Evolutionary conservation across 805 yeast species (phyloP).

Genomic region (Debaryomyces hansenii): DNA sequence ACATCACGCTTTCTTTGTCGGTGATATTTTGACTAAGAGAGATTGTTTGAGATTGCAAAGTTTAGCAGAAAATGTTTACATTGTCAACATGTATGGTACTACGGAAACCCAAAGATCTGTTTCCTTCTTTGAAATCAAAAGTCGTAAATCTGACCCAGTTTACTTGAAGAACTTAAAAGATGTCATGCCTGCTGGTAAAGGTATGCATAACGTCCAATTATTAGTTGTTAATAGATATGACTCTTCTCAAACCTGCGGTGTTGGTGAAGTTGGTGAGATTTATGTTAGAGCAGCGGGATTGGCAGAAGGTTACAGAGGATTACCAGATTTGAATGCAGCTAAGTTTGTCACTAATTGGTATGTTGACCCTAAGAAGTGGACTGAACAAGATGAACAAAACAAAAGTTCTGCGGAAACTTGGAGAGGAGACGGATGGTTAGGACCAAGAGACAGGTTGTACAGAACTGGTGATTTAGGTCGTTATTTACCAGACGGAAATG

Average conservation of each 20-base stretch:
- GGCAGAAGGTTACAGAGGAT: conserved; percentile 92
- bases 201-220: conserved; percentile 94
- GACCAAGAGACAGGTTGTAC: conserved; percentile 94
- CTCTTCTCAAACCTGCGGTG: conserved; percentile 89
- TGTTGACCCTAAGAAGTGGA: conserved; percentile 66
- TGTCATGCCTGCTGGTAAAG: conserved; percentile 97
- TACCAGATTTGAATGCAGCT: conserved; percentile 83
- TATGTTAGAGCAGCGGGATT: conserved; percentile 98
- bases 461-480: conserved; percentile 98
- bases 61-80: conserved; percentile 82
- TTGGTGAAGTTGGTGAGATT: conserved; percentile 98
- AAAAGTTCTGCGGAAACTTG: conserved; percentile 53
- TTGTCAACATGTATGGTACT: conserved; percentile 98
- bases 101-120: conserved; percentile 99
- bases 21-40: conserved; percentile 95
- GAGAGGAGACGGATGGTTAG: conserved; percentile 78
- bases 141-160: conserved; percentile 64
- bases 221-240: conserved; percentile 91
- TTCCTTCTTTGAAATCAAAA: conserved; percentile 85
- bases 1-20: conserved; percentile 97
- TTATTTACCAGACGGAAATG: conserved; percentile 94
- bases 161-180: conserved; percentile 86
- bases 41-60: conserved; percentile 93
- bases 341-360: conserved; percentile 94
- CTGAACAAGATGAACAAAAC: conserved; percentile 48